phyloP scores from a whole-genome alignment of 805 yeast species.

The Yarrowia divulgata region DNA sequence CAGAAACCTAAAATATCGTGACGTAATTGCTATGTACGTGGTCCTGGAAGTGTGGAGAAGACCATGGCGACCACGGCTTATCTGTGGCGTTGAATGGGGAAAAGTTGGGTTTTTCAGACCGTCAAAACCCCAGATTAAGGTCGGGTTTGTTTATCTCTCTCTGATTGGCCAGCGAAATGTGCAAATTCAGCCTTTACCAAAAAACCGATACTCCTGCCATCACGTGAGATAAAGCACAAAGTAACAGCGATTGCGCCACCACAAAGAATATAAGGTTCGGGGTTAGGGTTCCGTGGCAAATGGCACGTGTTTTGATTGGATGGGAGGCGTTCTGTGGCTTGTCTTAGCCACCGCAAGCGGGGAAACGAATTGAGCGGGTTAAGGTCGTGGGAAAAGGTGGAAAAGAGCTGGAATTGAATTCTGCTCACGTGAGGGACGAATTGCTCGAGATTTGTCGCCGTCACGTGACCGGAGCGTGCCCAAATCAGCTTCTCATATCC shows the following conservation, averaged over 20 bases:
- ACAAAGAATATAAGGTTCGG: not conserved
- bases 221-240: constrained; percentile 33
- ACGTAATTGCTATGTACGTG: constrained; percentile 3
- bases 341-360: not conserved
- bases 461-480: not conserved
- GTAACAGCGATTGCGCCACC: constrained; percentile 30
- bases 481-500: too few species aligned
- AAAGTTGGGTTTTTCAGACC: too few species aligned
- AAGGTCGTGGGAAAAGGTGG: not conserved
- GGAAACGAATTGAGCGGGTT: not conserved
- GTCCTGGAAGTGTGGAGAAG: not conserved
- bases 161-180: not conserved
- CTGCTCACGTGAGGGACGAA: not conserved
- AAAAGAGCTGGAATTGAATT: not conserved
- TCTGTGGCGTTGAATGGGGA: not conserved
- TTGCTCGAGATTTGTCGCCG: not conserved
- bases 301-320: not conserved
- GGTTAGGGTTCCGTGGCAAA: constrained; percentile 1
- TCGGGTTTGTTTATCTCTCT: too few species aligned
- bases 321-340: not conserved
- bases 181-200: too few species aligned
- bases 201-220: not conserved
- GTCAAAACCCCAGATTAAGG: too few species aligned
- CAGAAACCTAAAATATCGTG: not conserved
- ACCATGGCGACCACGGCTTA: not conserved